Percentiles rank a stretch among this genome's conserved stretches.
Conservation (phyloP, 192 early-diverging fungal species). For the Coemansia reversa region DNA sequence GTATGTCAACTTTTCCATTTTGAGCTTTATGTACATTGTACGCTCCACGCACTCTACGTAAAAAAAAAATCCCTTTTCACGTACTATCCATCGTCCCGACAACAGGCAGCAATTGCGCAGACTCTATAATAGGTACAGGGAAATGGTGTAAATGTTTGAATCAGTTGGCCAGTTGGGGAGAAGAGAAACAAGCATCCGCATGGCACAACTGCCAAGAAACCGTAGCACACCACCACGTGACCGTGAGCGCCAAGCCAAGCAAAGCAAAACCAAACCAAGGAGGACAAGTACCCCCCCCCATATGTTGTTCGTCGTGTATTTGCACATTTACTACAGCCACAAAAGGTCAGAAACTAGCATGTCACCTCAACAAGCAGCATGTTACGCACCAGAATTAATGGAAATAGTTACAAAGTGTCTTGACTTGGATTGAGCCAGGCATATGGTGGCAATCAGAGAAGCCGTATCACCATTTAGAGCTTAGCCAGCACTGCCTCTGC, state of each 20-base stretch:
- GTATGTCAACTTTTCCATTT: neutral
- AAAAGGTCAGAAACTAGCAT: no score
- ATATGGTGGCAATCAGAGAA: neutral
- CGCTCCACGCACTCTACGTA: neutral
- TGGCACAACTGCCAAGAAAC: neutral
- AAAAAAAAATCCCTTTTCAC: neutral
- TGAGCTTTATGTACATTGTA: neutral
- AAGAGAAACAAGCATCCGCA: neutral
- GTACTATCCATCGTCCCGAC: constrained; percentile 28
- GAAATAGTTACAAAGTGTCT: neutral
- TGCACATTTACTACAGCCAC: no score
- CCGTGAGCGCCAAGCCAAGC: neutral
- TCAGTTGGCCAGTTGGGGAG: neutral
- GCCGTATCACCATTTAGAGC: constrained; percentile 32
- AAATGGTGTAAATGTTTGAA: neutral
- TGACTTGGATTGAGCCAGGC: neutral
- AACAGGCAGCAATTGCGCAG: neutral
- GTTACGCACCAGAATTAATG: neutral
- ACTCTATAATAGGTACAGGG: neutral
- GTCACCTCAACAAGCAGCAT: neutral
- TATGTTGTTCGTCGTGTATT: no score
- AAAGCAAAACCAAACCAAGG: neutral
- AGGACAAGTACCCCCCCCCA: no score
- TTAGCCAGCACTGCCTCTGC: constrained; percentile 61
- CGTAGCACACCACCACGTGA: neutral